Percentiles rank a stretch among this genome's conserved stretches.
Conservation (phyloP, 2,329 filamentous ascomycete genomes). For the Fusarium phyllophilum region DNA sequence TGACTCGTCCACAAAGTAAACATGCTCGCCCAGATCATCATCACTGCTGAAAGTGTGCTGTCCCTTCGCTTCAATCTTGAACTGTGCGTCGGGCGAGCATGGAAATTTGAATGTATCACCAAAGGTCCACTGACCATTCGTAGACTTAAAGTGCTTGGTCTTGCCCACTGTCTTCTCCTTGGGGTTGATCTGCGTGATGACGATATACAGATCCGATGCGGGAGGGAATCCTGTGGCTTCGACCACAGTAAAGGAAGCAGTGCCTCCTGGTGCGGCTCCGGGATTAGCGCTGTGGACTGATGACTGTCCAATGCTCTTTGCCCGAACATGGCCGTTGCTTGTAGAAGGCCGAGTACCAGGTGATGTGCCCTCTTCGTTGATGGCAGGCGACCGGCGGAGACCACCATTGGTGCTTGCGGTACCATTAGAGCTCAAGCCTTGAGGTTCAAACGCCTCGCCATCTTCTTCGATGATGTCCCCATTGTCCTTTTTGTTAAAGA, state of each 20-base stretch:
- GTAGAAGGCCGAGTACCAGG: conserved; percentile 37
- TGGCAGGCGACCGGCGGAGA: conserved; percentile 55
- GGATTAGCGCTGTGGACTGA: conserved; percentile 73
- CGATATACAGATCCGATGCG: conserved; percentile 80
- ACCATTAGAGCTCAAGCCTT: conserved; percentile 49
- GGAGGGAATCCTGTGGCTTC: conserved; percentile 82
- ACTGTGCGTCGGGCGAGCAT: conserved; percentile 84
- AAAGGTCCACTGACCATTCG: conserved; percentile 72
- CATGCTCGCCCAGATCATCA: conserved; percentile 82
- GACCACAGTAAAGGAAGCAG: conserved; percentile 82
- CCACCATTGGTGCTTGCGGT: conserved; percentile 51
- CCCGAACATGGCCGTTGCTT: conserved; percentile 58
- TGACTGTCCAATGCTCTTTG: conserved; percentile 69
- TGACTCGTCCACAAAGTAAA: conserved; percentile 92
- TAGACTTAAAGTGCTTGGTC: conserved; percentile 87
- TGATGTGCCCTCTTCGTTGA: conserved; percentile 48
- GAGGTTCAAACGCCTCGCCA: conserved; percentile 54
- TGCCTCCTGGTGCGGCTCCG: conserved; percentile 72
- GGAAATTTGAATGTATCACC: conserved; percentile 82
- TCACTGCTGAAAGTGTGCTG: conserved; percentile 87
- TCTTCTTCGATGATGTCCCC: conserved; percentile 64
- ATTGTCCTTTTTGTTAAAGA: conserved; percentile 77
- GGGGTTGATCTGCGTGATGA: conserved; percentile 72
- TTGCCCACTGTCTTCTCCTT: conserved; percentile 88
- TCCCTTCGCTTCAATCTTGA: conserved; percentile 86